A percentile compares a stretch with the other conserved stretches of the same genome.
Evolutionary conservation across 192 early-diverging fungal species (phyloP).

Genomic region (Jimgerdemannia lactiflua): DNA sequence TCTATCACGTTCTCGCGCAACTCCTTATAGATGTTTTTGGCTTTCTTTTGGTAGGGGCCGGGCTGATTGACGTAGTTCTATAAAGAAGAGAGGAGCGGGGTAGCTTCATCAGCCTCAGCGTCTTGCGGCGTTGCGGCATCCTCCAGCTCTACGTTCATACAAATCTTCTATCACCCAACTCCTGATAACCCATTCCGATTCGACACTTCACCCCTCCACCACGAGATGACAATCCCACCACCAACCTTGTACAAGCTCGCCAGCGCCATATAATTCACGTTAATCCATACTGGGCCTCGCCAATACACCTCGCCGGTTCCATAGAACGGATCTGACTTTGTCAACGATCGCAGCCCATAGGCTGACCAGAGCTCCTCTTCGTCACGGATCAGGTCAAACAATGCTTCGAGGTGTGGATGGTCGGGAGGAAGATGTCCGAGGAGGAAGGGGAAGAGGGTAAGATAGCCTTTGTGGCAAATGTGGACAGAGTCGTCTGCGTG

Average conservation of each 20-base stretch:
- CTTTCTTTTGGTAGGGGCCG: slow-evolving; percentile 69
- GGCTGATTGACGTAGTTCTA: slow-evolving; percentile 51
- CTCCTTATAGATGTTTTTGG: slow-evolving; percentile 66
- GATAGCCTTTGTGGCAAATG: slow-evolving; percentile 70
- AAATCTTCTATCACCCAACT: no score
- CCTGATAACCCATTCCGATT: no score
- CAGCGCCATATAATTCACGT: slow-evolving; percentile 84
- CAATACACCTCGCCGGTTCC: slow-evolving; percentile 92
- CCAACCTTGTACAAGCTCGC: slow-evolving; percentile 65
- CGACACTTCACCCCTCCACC: neutral
- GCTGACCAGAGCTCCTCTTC: slow-evolving; percentile 81
- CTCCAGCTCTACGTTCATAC: no score
- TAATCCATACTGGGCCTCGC: slow-evolving; percentile 93
- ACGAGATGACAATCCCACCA: neutral
- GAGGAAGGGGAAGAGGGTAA: slow-evolving; percentile 82
- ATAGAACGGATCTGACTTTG: slow-evolving; percentile 57
- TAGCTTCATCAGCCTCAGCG: no score
- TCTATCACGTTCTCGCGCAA: slow-evolving; percentile 74
- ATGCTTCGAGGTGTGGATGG: slow-evolving; percentile 64
- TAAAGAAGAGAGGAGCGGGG: no score
- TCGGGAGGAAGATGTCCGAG: slow-evolving; percentile 69
- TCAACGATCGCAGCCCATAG: slow-evolving; percentile 68
- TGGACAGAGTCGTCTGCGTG: slow-evolving; percentile 39
- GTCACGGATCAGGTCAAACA: slow-evolving; percentile 77
- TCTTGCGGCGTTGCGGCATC: no score